Evolutionary conservation across 768 basidiomycete species (phyloP), one percentile per base, ranked within the genome.

Genomic region (Aureoboletus auriporus): DNA sequence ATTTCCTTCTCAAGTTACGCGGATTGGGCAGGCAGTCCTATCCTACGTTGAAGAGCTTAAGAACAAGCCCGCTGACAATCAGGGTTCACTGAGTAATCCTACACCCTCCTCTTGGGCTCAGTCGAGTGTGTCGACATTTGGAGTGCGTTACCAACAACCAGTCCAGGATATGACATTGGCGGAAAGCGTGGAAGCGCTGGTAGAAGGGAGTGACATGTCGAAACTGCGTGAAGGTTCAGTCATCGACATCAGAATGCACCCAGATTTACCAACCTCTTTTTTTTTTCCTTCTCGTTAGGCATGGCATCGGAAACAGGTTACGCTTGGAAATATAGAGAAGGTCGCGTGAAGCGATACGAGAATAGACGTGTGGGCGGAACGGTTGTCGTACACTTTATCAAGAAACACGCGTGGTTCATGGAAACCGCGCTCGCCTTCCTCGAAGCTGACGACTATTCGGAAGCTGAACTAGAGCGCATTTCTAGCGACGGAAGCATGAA

Each of bases 321-420:
- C 55, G 84, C 84, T 13, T 91, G 87, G 89, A 70, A 65, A 20
- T 75, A 79, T 53, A 80, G 89, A 31, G 88, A 92, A 73, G 86
- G 88, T 41, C 75, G 83, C 36, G 61, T 69, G 54, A 78, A 66
- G 42, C 80, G 80, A 39, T 89, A 89, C 60, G 76, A 82, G 54
- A 75, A 75, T 39, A 71, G 77, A 50, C 83, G 87, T 17, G 80
- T 92, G 8, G 95, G 95, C 4, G 96, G 95, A 6, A 99, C 95
- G 3, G 78, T 94, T 39, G 89, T 93, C 17, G 93, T 99, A 44
- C 95, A 99, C 70, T 97, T 91, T 65, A 86, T 99, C 75, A 99
- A 97, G 82, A 87, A 91, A 66, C 83, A 90, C 55, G 87, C 89
- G 71, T 99, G 95, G 95, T 97, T 89, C 70, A 67, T 93, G 56